These are phyloP conservation scores for Fusarium subtropicale DNA, from an alignment of 2,329 filamentous ascomycete genomes.

Conservation along the genomic window DNA sequence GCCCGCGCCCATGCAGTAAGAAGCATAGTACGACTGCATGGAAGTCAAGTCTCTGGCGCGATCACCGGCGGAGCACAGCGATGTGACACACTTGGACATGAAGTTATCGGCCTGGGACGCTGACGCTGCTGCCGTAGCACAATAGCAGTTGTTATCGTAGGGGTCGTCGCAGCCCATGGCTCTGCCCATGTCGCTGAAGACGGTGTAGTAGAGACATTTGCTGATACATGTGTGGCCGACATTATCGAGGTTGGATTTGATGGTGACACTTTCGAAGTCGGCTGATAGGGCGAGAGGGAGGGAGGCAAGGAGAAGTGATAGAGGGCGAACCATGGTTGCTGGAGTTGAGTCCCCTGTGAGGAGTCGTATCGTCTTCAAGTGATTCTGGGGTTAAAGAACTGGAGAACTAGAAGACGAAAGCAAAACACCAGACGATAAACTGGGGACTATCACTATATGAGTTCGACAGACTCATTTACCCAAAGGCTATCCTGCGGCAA, in stretches of 20 bases:
- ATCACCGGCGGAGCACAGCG: constrained; percentile 39
- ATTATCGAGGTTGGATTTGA: constrained; percentile 22
- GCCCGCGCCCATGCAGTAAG: constrained; percentile 46
- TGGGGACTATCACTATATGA: constrained; percentile 21
- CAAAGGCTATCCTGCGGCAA: constrained; percentile 10
- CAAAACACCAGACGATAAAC: neutral
- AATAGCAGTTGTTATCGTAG: constrained; percentile 46
- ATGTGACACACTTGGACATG: constrained; percentile 42
- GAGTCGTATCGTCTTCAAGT: neutral
- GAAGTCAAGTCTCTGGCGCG: constrained; percentile 40
- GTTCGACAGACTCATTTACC: neutral
- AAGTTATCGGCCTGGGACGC: constrained; percentile 33
- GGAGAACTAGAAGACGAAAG: neutral
- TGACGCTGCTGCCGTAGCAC: constrained; percentile 40
- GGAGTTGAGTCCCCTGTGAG: neutral
- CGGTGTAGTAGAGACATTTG: constrained; percentile 38
- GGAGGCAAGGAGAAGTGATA: constrained; percentile 15
- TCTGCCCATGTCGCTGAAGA: constrained; percentile 32
- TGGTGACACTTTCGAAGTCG: constrained; percentile 38
- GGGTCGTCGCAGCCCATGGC: constrained; percentile 43
- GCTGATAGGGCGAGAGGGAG: constrained; percentile 7
- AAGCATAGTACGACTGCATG: constrained; percentile 45
- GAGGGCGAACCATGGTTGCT: constrained; percentile 24
- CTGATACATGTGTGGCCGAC: constrained; percentile 38
- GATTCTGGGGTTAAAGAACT: neutral